Percentiles rank a stretch among this genome's conserved stretches.
phyloP scores from a whole-genome alignment of 176 grass and related monocot species.

The Alloteropsis semialata region DNA sequence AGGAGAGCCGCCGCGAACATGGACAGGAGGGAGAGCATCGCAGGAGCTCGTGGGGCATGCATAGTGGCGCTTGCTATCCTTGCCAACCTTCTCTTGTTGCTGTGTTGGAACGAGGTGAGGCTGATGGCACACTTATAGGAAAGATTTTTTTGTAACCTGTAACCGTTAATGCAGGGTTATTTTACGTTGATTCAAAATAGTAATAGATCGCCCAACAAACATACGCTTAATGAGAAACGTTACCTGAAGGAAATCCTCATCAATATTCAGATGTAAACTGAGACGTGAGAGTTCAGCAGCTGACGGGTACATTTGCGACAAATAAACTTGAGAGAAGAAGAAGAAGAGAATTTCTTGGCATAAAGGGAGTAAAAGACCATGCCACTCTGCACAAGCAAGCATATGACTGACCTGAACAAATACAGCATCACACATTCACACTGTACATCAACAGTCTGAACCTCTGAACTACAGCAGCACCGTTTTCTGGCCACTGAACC shows the following conservation, averaged over 20 bases:
- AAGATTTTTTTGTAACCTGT: background rate
- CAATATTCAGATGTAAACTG: background rate
- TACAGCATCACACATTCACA: too few relatives aligned
- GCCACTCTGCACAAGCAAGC: background rate
- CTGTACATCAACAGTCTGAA: background rate
- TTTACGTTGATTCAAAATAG: background rate
- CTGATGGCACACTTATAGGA: conserved; percentile 19
- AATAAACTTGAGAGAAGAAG: background rate
- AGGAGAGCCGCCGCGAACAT: conserved; percentile 17
- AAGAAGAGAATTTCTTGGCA: background rate
- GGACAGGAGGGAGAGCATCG: background rate
- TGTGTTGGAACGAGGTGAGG: background rate
- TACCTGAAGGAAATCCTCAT: background rate
- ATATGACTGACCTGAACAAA: background rate
- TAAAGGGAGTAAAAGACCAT: background rate
- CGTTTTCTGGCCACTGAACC: background rate
- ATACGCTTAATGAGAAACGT: background rate
- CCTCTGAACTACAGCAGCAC: background rate
- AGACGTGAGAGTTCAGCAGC: background rate
- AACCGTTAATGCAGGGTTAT: background rate
- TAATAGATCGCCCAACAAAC: background rate
- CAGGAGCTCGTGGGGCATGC: background rate
- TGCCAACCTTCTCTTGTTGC: background rate
- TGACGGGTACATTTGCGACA: background rate
- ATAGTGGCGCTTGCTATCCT: background rate